Base-by-base conservation (phyloP, 2,329 filamentous ascomycete genomes). In the Torrubiellomyces zombiae region DNA sequence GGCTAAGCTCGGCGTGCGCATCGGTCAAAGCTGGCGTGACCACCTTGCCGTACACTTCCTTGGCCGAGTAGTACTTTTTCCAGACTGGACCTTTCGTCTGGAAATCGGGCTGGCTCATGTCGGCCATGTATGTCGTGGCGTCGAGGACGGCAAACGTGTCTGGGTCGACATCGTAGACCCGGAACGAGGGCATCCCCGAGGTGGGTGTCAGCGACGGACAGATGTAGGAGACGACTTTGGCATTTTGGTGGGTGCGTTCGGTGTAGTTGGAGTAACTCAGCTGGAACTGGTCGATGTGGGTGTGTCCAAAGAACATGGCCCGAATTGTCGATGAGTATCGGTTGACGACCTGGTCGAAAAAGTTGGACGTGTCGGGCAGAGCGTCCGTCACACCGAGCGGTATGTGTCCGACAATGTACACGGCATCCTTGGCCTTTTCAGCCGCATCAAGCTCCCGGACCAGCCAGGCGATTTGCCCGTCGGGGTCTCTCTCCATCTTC, bases 361-460 rank as follows among this genome's bases (percentile, higher is more conserved):
- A 58, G 35, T 61, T 53, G 19, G 58, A 60, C 24, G 52, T 48
- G 30, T 66, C 59, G 25, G 55, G 60, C 34, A 69, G 56, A 3
- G 57, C 51, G 36, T 68, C 60, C 2, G 43, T 36, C 14, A 50
- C 42, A 8, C 64, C 64, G 14, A 58, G 39, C 2, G 65, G 56
- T 50, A 68, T 66, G 35, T 71, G 66, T 2, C 62, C 62, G 14
- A 69, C 56, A 17, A 72, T 51, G 44, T 59, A 70, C 16, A 63
- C 66, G 15, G 58, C 55, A 37, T 68, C 55, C 16, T 50, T 50
- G 2, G 52, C 51, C 17, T 47, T 46, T 35, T 71, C 65, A 4
- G 66, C 63, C 2, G 48, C 47, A 28, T 63, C 53, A 1, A 72
- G 55, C 36, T 71, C 60, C 5, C 38, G 25, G 6, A 63, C 56